Evolutionary conservation across 805 yeast species (phyloP).

Genomic region (Geotrichum ghanense): DNA sequence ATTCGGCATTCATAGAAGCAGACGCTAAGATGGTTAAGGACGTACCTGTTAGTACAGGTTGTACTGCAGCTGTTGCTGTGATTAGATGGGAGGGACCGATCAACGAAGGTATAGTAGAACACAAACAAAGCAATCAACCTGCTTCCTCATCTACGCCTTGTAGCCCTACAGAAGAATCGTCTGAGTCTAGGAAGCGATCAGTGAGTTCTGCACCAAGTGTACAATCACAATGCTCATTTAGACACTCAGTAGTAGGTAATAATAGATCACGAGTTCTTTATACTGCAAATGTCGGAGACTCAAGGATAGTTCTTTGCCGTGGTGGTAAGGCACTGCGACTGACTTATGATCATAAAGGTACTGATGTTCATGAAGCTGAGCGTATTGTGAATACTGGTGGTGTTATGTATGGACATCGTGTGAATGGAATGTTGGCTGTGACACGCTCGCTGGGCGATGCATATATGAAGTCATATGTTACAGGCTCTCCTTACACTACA

Average conservation of each 20-base stretch:
- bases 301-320: conserved; percentile 70
- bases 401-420: conserved; percentile 76
- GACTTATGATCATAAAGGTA: conserved; percentile 89
- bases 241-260: neutral
- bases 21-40: conserved; percentile 55
- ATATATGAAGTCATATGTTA: conserved; percentile 81
- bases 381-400: conserved; percentile 79
- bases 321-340: conserved; percentile 65
- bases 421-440: conserved; percentile 91
- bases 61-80: conserved; percentile 92
- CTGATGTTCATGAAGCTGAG: conserved; percentile 64
- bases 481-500: conserved; percentile 88
- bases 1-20: conserved; percentile 60
- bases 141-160: neutral
- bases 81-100: conserved; percentile 58
- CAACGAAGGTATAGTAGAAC: neutral
- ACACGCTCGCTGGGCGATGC: conserved; percentile 88
- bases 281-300: conserved; percentile 93
- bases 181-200: neutral
- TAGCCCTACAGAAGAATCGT: neutral
- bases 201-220: conserved; percentile 1
- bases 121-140: neutral
- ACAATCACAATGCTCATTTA: neutral
- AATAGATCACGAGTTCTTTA: conserved; percentile 49
- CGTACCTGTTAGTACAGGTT: conserved; percentile 68